Evolutionary conservation across 2,329 filamentous ascomycete species (phyloP), one percentile per base, ranked within the genome.

Genomic region (Lachnellula subtilissima): DNA sequence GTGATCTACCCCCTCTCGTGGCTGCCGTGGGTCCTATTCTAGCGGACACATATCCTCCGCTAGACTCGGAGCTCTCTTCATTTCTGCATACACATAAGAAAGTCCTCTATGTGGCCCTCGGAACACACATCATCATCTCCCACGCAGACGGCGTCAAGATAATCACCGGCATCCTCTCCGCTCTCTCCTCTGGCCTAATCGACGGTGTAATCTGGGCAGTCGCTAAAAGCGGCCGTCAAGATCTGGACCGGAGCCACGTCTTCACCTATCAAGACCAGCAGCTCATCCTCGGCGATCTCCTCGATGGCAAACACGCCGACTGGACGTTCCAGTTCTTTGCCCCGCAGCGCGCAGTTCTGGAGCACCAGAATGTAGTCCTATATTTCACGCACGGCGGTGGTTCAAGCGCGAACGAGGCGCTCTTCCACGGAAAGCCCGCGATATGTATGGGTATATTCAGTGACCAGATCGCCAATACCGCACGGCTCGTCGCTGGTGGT

Each of bases 181-280:
- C 65, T 23, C 40, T 71, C 23, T 39, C 62, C 11, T 62, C 63
- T 17, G 64, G 66, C 5, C 54, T 68, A 8, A 68, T 75, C 17
- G 71, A 76, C 52, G 74, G 73, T 8, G 66, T 75, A 4, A 71
- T 76, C 52, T 76, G 74, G 74, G 63, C 73, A 1, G 52, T 70
- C 47, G 45, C 57, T 32, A 49, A 70, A 5, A 32, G 8, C 17
- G 50, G 40, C 11, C 42, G 50, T 9, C 9, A 47, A 22, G 42
- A 47, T 12, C 17, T 53, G 15, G 23, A 37, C 37, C 50, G 42
- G 7, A 37, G 42, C 17, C 25, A 22, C 2, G 3, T 28, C 22
- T 36, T 47, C 28, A 25, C 25, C 15, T 36, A 43, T 35, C 22
- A 46, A 22, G 50, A 28, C 14, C 25, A 39, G 19, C 4, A 17